Evolutionary conservation across 495 filamentous ascomycete genomes (phyloP).

Genomic region (Podospora bellae-mahoneyi): DNA sequence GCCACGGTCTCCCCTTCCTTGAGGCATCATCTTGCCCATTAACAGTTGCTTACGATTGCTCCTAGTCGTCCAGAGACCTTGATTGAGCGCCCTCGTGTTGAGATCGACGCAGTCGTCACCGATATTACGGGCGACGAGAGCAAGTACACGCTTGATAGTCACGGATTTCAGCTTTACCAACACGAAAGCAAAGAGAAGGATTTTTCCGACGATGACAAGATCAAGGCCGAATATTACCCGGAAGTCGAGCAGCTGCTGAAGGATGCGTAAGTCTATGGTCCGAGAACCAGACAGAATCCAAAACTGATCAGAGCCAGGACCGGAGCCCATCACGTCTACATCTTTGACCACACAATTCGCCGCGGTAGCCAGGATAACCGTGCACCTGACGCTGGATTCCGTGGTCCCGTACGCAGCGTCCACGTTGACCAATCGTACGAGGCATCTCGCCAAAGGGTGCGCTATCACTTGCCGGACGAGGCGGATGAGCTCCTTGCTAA

Average conservation of each 20-base stretch:
- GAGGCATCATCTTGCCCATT: not conserved
- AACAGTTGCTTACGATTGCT: not conserved
- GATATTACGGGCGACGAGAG: constrained; percentile 40
- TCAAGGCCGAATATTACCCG: constrained; percentile 62
- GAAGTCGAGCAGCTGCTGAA: constrained; percentile 65
- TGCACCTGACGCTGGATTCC: constrained; percentile 24
- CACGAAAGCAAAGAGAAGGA: constrained; percentile 51
- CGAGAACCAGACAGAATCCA: no score
- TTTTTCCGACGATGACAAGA: constrained; percentile 67
- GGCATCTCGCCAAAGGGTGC: constrained; percentile 54
- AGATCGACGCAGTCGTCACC: constrained; percentile 33
- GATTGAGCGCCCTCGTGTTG: not conserved
- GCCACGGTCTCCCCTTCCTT: not conserved
- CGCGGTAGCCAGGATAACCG: constrained; percentile 21
- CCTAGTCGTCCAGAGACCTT: constrained; percentile 7
- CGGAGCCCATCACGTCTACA: constrained; percentile 62
- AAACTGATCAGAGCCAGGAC: constrained; percentile 43
- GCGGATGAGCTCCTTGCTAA: constrained; percentile 58
- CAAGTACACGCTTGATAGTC: constrained; percentile 41
- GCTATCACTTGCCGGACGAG: constrained; percentile 60
- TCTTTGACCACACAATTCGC: constrained; percentile 77
- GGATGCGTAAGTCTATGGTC: constrained; percentile 49
- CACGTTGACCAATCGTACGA: constrained; percentile 71
- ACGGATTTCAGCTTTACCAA: constrained; percentile 42
- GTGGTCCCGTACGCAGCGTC: constrained; percentile 63